Conservation (phyloP, 2,329 filamentous ascomycete species). For the Penicillium sp. region DNA sequence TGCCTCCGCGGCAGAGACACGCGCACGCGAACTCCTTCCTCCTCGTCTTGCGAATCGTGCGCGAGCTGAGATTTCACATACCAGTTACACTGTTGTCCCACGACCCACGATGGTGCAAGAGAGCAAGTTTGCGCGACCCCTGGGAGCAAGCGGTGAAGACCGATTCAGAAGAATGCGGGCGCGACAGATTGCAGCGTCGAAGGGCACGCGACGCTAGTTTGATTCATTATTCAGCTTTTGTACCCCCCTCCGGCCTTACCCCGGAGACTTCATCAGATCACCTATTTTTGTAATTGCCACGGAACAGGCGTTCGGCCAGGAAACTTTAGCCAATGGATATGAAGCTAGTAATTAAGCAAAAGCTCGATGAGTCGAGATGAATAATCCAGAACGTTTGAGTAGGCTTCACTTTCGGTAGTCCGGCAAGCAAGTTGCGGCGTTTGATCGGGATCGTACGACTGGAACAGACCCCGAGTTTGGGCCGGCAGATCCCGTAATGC, state of each 20-base stretch:
- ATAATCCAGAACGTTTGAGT: background rate
- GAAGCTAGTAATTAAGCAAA: background rate
- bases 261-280: background rate
- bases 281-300: slow-evolving; percentile 11
- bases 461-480: background rate
- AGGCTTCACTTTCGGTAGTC: background rate
- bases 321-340: background rate
- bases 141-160: slow-evolving; percentile 54
- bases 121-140: slow-evolving; percentile 51
- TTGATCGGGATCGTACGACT: slow-evolving; percentile 17
- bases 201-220: slow-evolving; percentile 44
- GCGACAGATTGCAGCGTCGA: slow-evolving; percentile 49
- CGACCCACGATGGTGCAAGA: slow-evolving; percentile 57
- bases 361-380: slow-evolving; percentile 6
- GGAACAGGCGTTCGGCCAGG: slow-evolving; percentile 11
- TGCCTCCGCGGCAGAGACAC: slow-evolving; percentile 53
- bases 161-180: slow-evolving; percentile 56
- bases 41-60: slow-evolving; percentile 62
- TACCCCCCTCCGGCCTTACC: slow-evolving; percentile 2
- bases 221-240: slow-evolving; percentile 13
- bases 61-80: slow-evolving; percentile 62
- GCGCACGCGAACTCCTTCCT: slow-evolving; percentile 58
- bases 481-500: slow-evolving; percentile 2
- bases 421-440: slow-evolving; percentile 1
- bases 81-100: slow-evolving; percentile 68